Percentiles rank a stretch among this genome's conserved stretches.
These are phyloP conservation scores for Coniferiporia weirii DNA, from an alignment of 1,284 basidiomycete species.

Conservation along the genomic window DNA sequence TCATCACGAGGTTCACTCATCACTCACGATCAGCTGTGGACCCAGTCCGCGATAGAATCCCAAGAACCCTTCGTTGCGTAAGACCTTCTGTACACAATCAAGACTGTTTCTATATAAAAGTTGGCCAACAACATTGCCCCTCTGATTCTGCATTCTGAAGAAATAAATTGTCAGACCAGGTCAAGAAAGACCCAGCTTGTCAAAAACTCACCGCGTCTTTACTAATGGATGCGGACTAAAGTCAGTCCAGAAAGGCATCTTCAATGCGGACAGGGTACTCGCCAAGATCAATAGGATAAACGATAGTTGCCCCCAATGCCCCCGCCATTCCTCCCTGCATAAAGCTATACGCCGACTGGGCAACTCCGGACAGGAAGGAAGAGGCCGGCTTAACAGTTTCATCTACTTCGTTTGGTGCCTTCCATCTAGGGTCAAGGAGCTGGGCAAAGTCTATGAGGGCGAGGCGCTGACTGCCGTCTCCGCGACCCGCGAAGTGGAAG, in stretches of 20 bases:
- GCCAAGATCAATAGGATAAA: slow-evolving; percentile 93
- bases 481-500: slow-evolving; percentile 91
- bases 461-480: slow-evolving; percentile 61
- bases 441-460: slow-evolving; percentile 85
- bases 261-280: slow-evolving; percentile 32
- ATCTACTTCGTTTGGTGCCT: slow-evolving; percentile 53
- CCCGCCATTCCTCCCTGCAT: slow-evolving; percentile 89
- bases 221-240: slow-evolving; percentile 5
- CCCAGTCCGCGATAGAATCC: slow-evolving; percentile 97
- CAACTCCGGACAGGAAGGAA: slow-evolving; percentile 41
- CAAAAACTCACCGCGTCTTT: slow-evolving; percentile 56
- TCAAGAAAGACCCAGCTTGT: slow-evolving; percentile 2
- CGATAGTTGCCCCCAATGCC: slow-evolving; percentile 87
- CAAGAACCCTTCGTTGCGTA: slow-evolving; percentile 88
- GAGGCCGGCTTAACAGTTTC: slow-evolving; percentile 31
- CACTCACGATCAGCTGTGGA: slow-evolving; percentile 84
- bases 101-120: slow-evolving; percentile 90
- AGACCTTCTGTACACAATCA: slow-evolving; percentile 93
- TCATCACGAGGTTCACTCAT: neutral
- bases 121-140: slow-evolving; percentile 91
- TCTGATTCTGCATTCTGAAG: slow-evolving; percentile 92
- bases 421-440: slow-evolving; percentile 83
- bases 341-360: slow-evolving; percentile 81
- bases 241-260: neutral
- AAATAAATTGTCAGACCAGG: slow-evolving; percentile 1